Conservation (phyloP, 495 filamentous ascomycete species). For the Aspergillus avenaceus region DNA sequence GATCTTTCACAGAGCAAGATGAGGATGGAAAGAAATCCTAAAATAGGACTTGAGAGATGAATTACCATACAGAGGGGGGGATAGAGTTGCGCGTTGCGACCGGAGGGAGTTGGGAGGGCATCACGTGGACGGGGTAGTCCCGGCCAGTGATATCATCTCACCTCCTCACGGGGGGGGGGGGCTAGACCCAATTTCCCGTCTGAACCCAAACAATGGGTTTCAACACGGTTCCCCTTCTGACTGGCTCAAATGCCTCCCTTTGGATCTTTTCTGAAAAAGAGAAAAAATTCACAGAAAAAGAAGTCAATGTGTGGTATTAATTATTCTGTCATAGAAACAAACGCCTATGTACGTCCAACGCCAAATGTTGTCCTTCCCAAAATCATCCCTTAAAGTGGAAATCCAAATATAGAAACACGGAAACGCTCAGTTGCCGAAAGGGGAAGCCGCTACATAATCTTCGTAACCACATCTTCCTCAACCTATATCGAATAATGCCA, state of each 20-base stretch:
- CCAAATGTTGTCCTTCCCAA: slow-evolving; percentile 17
- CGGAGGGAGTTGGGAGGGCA: slow-evolving; percentile 12
- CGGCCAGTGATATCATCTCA: slow-evolving; percentile 42
- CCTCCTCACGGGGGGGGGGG: slow-evolving; percentile 34
- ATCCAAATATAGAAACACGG: slow-evolving; percentile 21
- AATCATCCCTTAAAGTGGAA: slow-evolving; percentile 12
- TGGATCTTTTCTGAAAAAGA: background rate
- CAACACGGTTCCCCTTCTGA: too few relatives aligned
- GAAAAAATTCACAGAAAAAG: background rate
- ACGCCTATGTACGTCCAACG: slow-evolving; percentile 34
- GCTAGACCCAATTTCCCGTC: background rate
- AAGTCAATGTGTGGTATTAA: slow-evolving; percentile 28
- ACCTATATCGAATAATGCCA: slow-evolving; percentile 58
- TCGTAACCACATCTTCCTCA: slow-evolving; percentile 89
- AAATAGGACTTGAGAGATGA: slow-evolving; percentile 4
- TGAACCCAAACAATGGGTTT: slow-evolving; percentile 18
- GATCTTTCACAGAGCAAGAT: background rate
- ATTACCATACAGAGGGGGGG: slow-evolving; percentile 5
- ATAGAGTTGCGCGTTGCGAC: slow-evolving; percentile 25
- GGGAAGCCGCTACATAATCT: slow-evolving; percentile 71
- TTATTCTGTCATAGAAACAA: slow-evolving; percentile 29
- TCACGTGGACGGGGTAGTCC: slow-evolving; percentile 32
- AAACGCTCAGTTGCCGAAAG: slow-evolving; percentile 17
- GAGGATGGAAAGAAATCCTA: slow-evolving; percentile 8
- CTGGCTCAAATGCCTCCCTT: too few relatives aligned